Base-by-base conservation (phyloP, 805 yeast species). In the Tetrapisispora namnaoensis region DNA sequence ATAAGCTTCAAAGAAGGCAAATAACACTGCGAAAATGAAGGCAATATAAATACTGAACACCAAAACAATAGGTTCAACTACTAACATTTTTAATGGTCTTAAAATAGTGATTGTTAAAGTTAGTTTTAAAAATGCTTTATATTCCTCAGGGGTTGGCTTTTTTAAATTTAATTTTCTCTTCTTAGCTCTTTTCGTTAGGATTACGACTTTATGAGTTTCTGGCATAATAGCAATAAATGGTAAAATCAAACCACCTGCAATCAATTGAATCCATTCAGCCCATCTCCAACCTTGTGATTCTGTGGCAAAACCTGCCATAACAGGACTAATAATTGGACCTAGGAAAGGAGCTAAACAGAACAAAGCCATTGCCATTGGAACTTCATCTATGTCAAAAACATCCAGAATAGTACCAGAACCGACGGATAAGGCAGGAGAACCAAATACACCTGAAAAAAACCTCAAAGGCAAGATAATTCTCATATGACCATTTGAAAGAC, bases 391-490 rank as follows among this genome's bases (percentile, higher is more conserved):
- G 20, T 72, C 75, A 81, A 90, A 88, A 44, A 87, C 66, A 67
- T 88, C 96, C 48, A 82, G 70, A 52, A 88, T 78, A 5, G 93
- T 81, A 53, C 95, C 96, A 47, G 90, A 88, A 13, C 88, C 91
- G 54, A 86, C 79, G 10, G 95, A 82, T 68, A 88, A 72, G 1
- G 90, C 88, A 2, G 93, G 95, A 1, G 90, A 80, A 1, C 93
- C 87, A 44, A 82, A 74, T 28, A 82, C 72, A 0, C 95, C 95
- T 20, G 83, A 71, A 57, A 88, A 77, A 59, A 85, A 84, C 56
- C 96, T 69, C 42, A 86, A 70, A 5, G 88, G 81, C 44, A 87
- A 67, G 28, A 85, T 71, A 11, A 76, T 70, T 50, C 78, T 71
- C 54, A 85, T 80, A 55, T 83, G 62, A 17, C 68, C 79, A 36